phyloP scores from a whole-genome alignment of 1,139 yeast genomes.

The Kluyveromyces sp. region DNA sequence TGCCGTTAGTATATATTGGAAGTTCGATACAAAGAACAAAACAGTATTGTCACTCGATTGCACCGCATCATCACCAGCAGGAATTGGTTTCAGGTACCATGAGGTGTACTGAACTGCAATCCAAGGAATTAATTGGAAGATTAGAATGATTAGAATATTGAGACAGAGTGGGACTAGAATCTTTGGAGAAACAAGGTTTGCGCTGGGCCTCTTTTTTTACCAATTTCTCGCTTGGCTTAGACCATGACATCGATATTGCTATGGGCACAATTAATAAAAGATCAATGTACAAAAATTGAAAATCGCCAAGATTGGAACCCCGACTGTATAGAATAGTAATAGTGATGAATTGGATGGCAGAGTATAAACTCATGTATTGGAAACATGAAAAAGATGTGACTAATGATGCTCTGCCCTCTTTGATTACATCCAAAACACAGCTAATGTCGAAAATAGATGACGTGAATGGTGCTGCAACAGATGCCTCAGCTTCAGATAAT shows the following conservation, averaged over 20 bases:
- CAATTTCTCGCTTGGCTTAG: constrained; percentile 61
- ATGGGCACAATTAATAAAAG: constrained; percentile 81
- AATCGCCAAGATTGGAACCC: constrained; percentile 95
- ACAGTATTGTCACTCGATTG: constrained; percentile 85
- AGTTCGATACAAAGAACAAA: constrained; percentile 70
- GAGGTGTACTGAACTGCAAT: constrained; percentile 43
- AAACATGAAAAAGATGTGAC: constrained; percentile 95
- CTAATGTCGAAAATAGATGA: constrained; percentile 83
- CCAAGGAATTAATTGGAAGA: constrained; percentile 70
- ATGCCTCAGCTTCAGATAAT: constrained; percentile 93
- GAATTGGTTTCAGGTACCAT: constrained; percentile 79
- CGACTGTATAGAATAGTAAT: constrained; percentile 77
- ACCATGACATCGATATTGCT: constrained; percentile 97
- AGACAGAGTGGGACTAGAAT: constrained; percentile 69
- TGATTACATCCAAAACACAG: constrained; percentile 83
- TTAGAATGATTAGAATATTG: constrained; percentile 53
- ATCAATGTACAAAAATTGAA: constrained; percentile 92
- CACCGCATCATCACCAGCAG: constrained; percentile 81
- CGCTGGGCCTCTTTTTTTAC: constrained; percentile 79
- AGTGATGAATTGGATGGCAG: constrained; percentile 90
- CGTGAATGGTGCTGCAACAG: constrained; percentile 98
- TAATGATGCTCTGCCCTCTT: constrained; percentile 89
- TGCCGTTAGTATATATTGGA: constrained; percentile 84
- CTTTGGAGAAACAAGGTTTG: constrained; percentile 84
- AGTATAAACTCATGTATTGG: constrained; percentile 94